Conservation (phyloP, 305 asterid species). For the Solanum hybrid region DNA sequence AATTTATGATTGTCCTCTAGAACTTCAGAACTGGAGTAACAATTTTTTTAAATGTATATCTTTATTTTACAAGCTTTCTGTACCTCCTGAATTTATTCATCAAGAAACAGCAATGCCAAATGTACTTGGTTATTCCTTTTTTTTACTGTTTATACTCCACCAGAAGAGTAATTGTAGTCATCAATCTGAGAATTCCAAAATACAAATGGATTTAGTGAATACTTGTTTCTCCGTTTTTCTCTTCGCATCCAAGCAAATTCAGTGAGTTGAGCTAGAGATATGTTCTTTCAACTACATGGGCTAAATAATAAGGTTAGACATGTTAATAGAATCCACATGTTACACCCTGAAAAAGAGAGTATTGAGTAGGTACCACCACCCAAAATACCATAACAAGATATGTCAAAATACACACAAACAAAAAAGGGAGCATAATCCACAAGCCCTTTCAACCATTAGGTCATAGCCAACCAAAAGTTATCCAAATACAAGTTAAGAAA, state of each 20-base stretch:
- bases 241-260: neutral
- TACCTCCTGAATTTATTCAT: neutral
- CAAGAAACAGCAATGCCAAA: neutral
- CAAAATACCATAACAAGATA: neutral
- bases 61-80: neutral
- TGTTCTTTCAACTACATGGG: neutral
- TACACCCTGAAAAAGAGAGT: neutral
- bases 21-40: neutral
- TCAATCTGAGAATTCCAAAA: neutral
- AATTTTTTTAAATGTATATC: neutral
- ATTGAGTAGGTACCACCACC: neutral
- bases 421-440: neutral
- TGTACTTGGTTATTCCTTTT: neutral
- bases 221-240: neutral
- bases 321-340: neutral
- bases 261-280: neutral
- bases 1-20: constrained; percentile 32
- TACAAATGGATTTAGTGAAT: neutral
- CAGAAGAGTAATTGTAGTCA: neutral
- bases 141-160: neutral
- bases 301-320: neutral
- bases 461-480: constrained; percentile 6
- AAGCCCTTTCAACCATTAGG: neutral
- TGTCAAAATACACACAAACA: neutral
- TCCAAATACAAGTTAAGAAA: neutral